Evolutionary conservation across 352 stramenopile genomes (phyloP), one percentile per base, ranked within the genome.

Genomic region (Phytophthora meadii): DNA sequence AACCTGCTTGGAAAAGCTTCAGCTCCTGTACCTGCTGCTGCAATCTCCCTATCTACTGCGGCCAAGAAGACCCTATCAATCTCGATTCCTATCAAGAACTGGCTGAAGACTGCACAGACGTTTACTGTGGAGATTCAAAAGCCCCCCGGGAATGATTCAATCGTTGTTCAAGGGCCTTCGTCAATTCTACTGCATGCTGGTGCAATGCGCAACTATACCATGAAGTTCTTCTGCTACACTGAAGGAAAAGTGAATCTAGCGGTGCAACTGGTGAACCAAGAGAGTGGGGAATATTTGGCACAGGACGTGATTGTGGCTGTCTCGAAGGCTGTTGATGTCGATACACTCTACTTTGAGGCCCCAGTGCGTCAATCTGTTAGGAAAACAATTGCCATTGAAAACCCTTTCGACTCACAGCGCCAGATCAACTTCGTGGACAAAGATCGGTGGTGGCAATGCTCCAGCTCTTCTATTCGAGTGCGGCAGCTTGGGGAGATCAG

Each of bases 211-310:
- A 90, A 82, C 50, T 98, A 97, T 67, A 87, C 80, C 0, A 74
- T 98, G 45, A 92, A 92, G 49, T 95, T 98, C 45, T 92, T 95
- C 36, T 91, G 86, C 34, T 97, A 97, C 61, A 94, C 75, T 2
- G 90, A 97, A 74, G 84, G 92, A 17, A 39, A 19, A 3, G 75
- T 73, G 12, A 51, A 68, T 25, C 69, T 95, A 1, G 57, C 50
- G 5, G 78, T 97, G 2, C 92, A 74, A 2, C 94, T 98, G 50
- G 89, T 83, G 24, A 97, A 97, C 63, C 28, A 74, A 5, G 66
- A 79, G 9, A 97, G 72, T 14, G 87, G 92, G 4, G 93, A 98
- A 64, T 98, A 97, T 52, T 30, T 97, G 0, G 67, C 81, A 32
- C 88, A 94, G 57, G 68, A 92, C 8, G 39, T 94, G 5, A 47